A percentile compares a stretch with the other conserved stretches of the same genome.
Evolutionary conservation across 768 basidiomycete genomes (phyloP).

Genomic region (Cubamyces lactineus): DNA sequence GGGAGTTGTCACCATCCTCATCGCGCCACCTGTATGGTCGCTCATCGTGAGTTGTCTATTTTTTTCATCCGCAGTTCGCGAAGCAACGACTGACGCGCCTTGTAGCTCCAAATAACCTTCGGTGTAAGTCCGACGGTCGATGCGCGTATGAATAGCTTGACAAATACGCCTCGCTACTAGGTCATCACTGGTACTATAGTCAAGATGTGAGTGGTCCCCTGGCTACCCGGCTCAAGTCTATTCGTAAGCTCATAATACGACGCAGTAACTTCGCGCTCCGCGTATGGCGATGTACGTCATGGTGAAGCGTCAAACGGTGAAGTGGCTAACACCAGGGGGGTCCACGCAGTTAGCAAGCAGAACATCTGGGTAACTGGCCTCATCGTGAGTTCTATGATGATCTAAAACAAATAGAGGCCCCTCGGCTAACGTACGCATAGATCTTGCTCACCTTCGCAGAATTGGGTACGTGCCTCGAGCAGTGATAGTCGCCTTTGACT

Average conservation of each 20-base stretch:
- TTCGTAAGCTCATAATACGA: too few species aligned
- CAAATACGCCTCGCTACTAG: slow-evolving; percentile 35
- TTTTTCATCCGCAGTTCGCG: neutral
- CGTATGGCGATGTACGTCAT: slow-evolving; percentile 61
- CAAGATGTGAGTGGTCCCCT: slow-evolving; percentile 46
- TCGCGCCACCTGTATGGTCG: slow-evolving; percentile 30
- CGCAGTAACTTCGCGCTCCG: slow-evolving; percentile 55
- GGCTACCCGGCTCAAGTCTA: too few species aligned
- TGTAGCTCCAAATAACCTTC: slow-evolving; percentile 33
- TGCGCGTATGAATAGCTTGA: neutral
- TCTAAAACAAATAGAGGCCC: neutral
- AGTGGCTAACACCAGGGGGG: slow-evolving; percentile 4
- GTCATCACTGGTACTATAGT: slow-evolving; percentile 59
- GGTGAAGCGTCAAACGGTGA: neutral
- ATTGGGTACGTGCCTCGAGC: slow-evolving; percentile 40
- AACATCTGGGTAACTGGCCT: slow-evolving; percentile 49
- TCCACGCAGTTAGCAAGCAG: slow-evolving; percentile 54
- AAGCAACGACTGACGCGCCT: neutral
- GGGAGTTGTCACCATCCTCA: slow-evolving; percentile 28
- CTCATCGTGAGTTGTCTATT: slow-evolving; percentile 24
- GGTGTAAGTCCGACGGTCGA: slow-evolving; percentile 26
- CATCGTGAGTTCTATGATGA: slow-evolving; percentile 44
- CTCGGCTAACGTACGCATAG: slow-evolving; percentile 35
- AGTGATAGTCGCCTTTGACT: neutral
- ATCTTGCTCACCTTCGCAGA: slow-evolving; percentile 51